Evolutionary conservation across 768 basidiomycete genomes (phyloP), one percentile per base, ranked within the genome.

Genomic region (Hericium coralloides): DNA sequence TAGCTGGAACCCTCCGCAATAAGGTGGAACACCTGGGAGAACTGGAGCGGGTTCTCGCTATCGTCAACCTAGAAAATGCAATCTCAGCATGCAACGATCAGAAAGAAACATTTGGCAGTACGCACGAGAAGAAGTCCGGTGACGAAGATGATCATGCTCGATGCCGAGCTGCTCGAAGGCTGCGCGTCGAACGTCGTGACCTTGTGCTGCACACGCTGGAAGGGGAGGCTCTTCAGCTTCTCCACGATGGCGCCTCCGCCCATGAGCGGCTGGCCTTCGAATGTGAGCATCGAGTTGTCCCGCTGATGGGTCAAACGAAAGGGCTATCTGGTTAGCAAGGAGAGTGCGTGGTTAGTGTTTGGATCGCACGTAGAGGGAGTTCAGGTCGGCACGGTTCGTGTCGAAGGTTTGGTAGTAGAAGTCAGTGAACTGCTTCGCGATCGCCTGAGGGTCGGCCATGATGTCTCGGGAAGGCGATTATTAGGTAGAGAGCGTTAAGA

Each of bases 21-120:
- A 57, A 99, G 83, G 63, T 95, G 92, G 83, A 99, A 99, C 60
- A 84, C 76, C 73, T 99, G 97, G 62, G 85, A 90, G 77, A 91
- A 99, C 65, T 83, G 84, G 56, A 99, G 75, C n/a, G 91, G 83
- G 63, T 89, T 89, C 57, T 72, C 45, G 60, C 76, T 78, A 59
- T 89, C 91, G 64, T 98, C 95, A 62, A 98, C 83, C 91, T 92
- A 62, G 43, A 17, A 4, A 22, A 14, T 17, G 22, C 20, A 14
- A 25, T 31, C 22, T 26, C 26, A 14, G 20, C 37, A n/a, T 17
- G 31, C 31, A 9, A 31, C 31, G 31, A 31, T 31, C 31, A 9
- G 31, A 1, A 9, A 31, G 31, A 31, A 31, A 31, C 31, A 9
- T 31, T 14, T 23, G 26, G 49, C 3, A 8, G 17, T 3, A 73